Evolutionary conservation across 345 rosid species (phyloP), one percentile per base, ranked within the genome.

Genomic region (Raphanus raphanistrum): DNA sequence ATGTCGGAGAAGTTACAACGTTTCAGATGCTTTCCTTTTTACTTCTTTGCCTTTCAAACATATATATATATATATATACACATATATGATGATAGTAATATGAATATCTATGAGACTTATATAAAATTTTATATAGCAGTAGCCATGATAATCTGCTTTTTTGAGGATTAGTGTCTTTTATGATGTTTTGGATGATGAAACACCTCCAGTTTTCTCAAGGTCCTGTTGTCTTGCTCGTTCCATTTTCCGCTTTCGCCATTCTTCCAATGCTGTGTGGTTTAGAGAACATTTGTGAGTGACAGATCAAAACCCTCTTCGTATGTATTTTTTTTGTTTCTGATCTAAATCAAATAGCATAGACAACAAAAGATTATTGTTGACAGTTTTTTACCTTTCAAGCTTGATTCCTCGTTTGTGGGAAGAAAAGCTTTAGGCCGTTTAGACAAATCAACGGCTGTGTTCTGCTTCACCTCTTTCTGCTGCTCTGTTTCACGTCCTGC

Each of bases 341-440:
- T 70, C 41, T 26, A 16, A 57, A 78, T 28, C 32, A 28, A 52
- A 58, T 1, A 8, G 27, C 67, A 43, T 8, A 38, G 10, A 29
- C 21, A 45, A 13, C 38, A 70, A 16, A 36, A 55, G 38, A 15
- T 11, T 8, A 8, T 1, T 2, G 66, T 61, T 29, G 8, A 10
- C 13, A 21, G 7, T 8, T 10, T 79, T 38, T 38, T 71, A 95
- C 99, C 99, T 91, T 91, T 95, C 71, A 88, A 3, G 85, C 84
- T 90, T 52, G 88, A 75, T 52, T 87, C 92, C 76, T 93, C 98
- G 78, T 86, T 90, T 55, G 67, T 0, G 0, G 93, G 62, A 41
- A 78, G 94, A 48, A 93, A 82, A 79, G 91, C 88, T 69, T 91
- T 89, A n/a, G 89, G 85, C 35, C 99, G 84, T 79, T 95, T 95